Evolutionary conservation across 1,284 basidiomycete genomes (phyloP), one percentile per base, ranked within the genome.

Genomic region (Schizopora paradoxa): DNA sequence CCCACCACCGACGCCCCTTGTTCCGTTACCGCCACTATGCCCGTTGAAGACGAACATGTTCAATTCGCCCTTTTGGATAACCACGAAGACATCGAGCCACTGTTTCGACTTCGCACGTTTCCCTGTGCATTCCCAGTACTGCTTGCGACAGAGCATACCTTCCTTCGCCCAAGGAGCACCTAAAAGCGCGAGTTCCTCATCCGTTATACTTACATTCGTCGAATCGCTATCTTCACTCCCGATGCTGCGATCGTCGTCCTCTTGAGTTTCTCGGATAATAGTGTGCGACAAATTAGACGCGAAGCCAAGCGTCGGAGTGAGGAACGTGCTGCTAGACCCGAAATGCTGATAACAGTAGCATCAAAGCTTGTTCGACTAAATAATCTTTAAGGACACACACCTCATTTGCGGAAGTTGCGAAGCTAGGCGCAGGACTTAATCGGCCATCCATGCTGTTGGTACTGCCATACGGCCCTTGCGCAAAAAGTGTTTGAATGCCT

Each of bases 131-230:
- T 97, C 94, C 82, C 88, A 94, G 62, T 95, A 96, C 54, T 93
- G 86, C 62, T 97, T 98, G 27, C 93, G 82, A 54, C 84, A 86
- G 3, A 99, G 76, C 70, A 94, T 86, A 11, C 95, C 95, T 64
- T 99, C 95, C 64, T 99, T 99, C 0, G 95, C 95, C 95, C 95
- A 99, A 0, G 95, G 95, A 2, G 95, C 83, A 19, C 95, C 95
- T 8, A 96, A 77, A 27, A 98, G 70, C 1, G 95, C 94, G 8
- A 98, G 74, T 65, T 97, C 92, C 60, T 97, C 93, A 60, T 98
- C 94, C 4, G 84, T 82, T 49, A 95, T 86, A 51, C 87, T 89
- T 56, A 89, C 83, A 22, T 75, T 79, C 1, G 82, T 84, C 14
- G 76, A 78, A 37, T 61, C 67, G 5, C 82, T 78, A 33, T 70